Percentiles rank a stretch among this genome's conserved stretches.
Evolutionary conservation across 768 basidiomycete species (phyloP).

Genomic region (Hericium erinaceus): DNA sequence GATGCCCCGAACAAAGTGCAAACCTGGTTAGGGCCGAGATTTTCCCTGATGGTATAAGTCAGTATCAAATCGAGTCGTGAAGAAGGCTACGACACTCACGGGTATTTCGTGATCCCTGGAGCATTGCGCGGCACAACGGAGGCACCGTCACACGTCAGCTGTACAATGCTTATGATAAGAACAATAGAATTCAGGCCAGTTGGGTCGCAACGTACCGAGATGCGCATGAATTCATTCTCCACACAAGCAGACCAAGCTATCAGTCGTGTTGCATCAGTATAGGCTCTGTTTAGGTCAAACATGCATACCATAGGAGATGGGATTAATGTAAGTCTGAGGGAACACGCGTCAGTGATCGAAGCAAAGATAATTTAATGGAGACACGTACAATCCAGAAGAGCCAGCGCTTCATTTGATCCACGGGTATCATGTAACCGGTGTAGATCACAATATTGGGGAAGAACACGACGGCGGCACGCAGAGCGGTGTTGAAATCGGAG

Average conservation of each 20-base stretch:
- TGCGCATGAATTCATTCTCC: constrained; percentile 80
- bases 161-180: neutral
- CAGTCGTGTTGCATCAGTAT: neutral
- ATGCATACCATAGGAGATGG: constrained; percentile 24
- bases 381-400: constrained; percentile 74
- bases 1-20: constrained; percentile 66
- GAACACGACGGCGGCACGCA: constrained; percentile 31
- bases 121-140: constrained; percentile 60
- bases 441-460: constrained; percentile 73
- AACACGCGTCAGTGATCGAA: neutral
- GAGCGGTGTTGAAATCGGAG: constrained; percentile 43
- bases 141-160: constrained; percentile 57
- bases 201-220: constrained; percentile 17
- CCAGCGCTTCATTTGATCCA: constrained; percentile 69
- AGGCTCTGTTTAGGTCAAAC: no score
- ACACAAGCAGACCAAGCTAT: constrained; percentile 62
- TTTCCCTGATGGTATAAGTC: constrained; percentile 35
- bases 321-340: constrained; percentile 76
- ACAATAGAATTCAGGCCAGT: constrained; percentile 36
- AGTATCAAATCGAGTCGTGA: neutral
- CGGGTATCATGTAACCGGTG: constrained; percentile 61
- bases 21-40: constrained; percentile 63
- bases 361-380: no score
- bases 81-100: constrained; percentile 32
- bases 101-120: constrained; percentile 46